Base-by-base conservation (phyloP, 306 rosid genomes). In the Quercus parvula region DNA sequence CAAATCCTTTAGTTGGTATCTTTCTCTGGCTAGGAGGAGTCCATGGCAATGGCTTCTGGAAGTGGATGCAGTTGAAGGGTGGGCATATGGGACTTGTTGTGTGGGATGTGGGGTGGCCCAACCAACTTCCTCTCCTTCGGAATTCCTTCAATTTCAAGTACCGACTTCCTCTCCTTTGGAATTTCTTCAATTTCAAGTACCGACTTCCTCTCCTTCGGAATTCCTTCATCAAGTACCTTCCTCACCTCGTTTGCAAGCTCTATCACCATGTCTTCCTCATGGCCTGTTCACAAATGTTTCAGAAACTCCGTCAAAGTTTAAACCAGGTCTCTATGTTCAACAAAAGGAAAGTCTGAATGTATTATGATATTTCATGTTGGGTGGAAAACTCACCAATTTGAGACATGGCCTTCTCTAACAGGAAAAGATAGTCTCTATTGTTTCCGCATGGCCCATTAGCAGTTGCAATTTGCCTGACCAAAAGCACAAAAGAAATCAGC, bases 391-490 rank as follows among this genome's bases (percentile, higher is more conserved):
- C 76, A 96, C 99, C 98, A 18, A 96, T 90, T 79, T 87, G 94
- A 75, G 72, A 73, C 99, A 93, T 56, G 77, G 99, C 98, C 79
- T 90, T 96, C 81, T 96, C 98, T 63, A 96, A 74, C 58, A 75
- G 87, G 83, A 96, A 96, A 74, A 96, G 54, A 56, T 96, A 96
- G 74, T 96, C 98, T 64, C 92, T 86, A 51, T 93, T 96, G 84
- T 96, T 91, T 72, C 99, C 99, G 22, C 94, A 93, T n/a, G 99
- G 99, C 1, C 99, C 99, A 79, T n/a, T 8, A 19, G 99, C 98
- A 61, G 97, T 90, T 71, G 99, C 98, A 75, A 96, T 96, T 93
- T 96, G 97, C 78, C 99, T 95, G 92, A 54, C 80, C n/a, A 57
- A 46, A 44, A 31, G 35, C 27, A 82, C 18, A 69, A 70, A 14